Conservation (phyloP, 768 basidiomycete species). For the Rhodotorula diobovata region DNA sequence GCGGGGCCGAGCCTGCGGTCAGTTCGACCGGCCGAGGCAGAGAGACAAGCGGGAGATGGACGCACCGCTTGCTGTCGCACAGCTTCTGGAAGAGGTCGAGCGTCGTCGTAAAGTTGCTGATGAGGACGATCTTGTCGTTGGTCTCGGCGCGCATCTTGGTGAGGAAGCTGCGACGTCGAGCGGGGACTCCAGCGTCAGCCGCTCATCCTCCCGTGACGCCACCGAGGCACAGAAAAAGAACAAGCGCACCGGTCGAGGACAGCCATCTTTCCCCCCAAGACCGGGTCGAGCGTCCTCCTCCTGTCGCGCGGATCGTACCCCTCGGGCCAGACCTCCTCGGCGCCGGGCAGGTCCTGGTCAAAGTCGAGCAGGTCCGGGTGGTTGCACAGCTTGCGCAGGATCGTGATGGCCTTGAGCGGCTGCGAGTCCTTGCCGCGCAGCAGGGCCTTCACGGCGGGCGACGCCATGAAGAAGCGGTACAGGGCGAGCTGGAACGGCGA, state of each 20-base stretch:
- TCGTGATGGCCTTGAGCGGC: slow-evolving; percentile 76
- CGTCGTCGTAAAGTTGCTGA: slow-evolving; percentile 92
- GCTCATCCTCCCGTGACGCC: slow-evolving; percentile 20
- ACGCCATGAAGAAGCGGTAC: slow-evolving; percentile 69
- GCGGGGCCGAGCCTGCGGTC: no score
- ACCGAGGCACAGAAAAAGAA: neutral
- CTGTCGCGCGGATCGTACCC: slow-evolving; percentile 40
- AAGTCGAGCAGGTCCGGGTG: slow-evolving; percentile 68
- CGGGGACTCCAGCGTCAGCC: neutral
- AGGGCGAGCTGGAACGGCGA: slow-evolving; percentile 76
- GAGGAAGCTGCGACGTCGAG: slow-evolving; percentile 19
- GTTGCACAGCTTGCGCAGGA: slow-evolving; percentile 86
- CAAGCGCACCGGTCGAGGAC: slow-evolving; percentile 42
- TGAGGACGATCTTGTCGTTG: slow-evolving; percentile 89
- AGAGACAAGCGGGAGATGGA: neutral
- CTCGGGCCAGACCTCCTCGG: slow-evolving; percentile 34
- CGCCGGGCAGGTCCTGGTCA: slow-evolving; percentile 48
- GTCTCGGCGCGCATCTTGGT: slow-evolving; percentile 70
- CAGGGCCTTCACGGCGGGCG: slow-evolving; percentile 66
- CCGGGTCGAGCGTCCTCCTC: slow-evolving; percentile 34
- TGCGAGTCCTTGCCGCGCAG: slow-evolving; percentile 64
- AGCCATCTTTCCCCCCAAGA: slow-evolving; percentile 42
- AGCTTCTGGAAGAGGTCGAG: slow-evolving; percentile 76
- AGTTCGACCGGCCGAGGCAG: neutral
- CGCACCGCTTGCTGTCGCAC: slow-evolving; percentile 29